phyloP scores from a whole-genome alignment of 2,329 filamentous ascomycete genomes.

The Aquanectria penicillioides region DNA sequence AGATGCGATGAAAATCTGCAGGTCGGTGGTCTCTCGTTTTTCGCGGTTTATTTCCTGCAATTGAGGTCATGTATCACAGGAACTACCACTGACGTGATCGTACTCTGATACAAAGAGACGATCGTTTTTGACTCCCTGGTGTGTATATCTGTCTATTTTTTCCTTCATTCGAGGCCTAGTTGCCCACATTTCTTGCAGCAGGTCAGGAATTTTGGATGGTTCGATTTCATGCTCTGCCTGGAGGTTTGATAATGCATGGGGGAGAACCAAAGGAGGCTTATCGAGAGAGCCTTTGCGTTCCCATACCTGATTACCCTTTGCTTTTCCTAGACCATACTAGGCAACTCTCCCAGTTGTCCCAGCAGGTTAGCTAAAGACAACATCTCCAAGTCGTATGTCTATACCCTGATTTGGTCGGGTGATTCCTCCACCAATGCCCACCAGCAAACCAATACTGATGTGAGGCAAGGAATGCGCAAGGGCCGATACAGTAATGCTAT shows the following conservation, averaged over 20 bases:
- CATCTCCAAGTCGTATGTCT: conserved; percentile 42
- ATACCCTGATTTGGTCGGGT: neutral
- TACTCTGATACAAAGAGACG: conserved; percentile 17
- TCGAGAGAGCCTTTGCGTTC: conserved; percentile 22
- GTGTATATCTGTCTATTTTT: conserved; percentile 5
- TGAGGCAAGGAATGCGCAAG: conserved; percentile 29
- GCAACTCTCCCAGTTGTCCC: conserved; percentile 28
- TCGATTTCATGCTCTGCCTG: conserved; percentile 25
- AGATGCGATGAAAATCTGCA: conserved; percentile 12
- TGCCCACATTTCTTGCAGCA: conserved; percentile 11
- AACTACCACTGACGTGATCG: conserved; percentile 8
- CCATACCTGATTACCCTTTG: neutral
- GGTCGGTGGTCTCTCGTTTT: conserved; percentile 4
- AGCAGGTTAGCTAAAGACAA: conserved; percentile 38
- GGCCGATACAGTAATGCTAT: conserved; percentile 20
- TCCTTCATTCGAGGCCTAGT: conserved; percentile 14
- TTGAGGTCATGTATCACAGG: conserved; percentile 13
- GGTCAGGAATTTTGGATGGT: neutral
- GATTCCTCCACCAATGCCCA: conserved; percentile 56
- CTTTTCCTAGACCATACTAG: conserved; percentile 40
- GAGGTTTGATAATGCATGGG: conserved; percentile 20
- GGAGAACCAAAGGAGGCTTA: conserved; percentile 18
- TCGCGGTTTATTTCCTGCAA: neutral
- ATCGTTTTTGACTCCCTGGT: conserved; percentile 30
- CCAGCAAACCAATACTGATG: conserved; percentile 30